These are phyloP conservation scores for Alternaria novae-zelandiae DNA, from an alignment of 2,329 filamentous ascomycete species.

Conservation along the genomic window DNA sequence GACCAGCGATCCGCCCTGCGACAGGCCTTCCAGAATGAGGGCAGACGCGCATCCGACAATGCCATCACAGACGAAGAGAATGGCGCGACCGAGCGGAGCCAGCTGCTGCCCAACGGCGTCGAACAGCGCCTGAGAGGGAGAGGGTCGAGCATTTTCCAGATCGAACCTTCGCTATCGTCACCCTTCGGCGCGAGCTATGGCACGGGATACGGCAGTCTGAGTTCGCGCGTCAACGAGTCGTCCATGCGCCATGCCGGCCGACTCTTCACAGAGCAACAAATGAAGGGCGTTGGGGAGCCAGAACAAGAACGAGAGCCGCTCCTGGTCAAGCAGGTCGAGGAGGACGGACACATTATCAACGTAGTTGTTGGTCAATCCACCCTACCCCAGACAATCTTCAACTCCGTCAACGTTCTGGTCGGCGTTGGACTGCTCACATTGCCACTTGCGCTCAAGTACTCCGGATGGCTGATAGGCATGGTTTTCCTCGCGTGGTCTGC, in stretches of 20 bases:
- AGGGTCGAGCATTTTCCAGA: conserved; percentile 55
- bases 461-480: conserved; percentile 86
- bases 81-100: conserved; percentile 38
- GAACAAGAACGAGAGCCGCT: conserved; percentile 69
- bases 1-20: conserved; percentile 53
- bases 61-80: conserved; percentile 47
- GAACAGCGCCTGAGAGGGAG: conserved; percentile 40
- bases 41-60: conserved; percentile 47
- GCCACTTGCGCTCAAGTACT: conserved; percentile 84
- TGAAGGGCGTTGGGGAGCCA: conserved; percentile 50
- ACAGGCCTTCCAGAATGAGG: conserved; percentile 47
- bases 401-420: conserved; percentile 92
- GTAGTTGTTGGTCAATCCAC: conserved; percentile 94
- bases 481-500: conserved; percentile 76
- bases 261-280: conserved; percentile 56
- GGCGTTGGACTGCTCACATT: conserved; percentile 89
- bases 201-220: conserved; percentile 65
- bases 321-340: conserved; percentile 86
- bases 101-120: conserved; percentile 34
- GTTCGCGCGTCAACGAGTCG: conserved; percentile 62
- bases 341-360: conserved; percentile 80
- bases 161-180: conserved; percentile 65
- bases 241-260: conserved; percentile 63
- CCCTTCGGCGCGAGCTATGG: conserved; percentile 76
- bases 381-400: conserved; percentile 92